phyloP scores from a whole-genome alignment of 208 protist species.

The Phytomonas sp. region DNA sequence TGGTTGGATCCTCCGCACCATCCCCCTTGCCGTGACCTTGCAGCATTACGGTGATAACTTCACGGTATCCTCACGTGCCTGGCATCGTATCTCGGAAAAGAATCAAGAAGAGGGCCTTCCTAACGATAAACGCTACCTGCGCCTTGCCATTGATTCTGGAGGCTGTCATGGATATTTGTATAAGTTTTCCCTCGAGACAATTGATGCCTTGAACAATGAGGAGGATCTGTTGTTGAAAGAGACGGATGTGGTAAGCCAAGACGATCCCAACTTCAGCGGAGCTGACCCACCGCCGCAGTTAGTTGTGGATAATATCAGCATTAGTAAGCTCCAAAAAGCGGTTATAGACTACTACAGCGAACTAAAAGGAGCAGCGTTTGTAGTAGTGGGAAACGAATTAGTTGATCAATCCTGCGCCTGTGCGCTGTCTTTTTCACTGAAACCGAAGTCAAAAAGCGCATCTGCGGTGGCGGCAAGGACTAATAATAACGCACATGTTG shows the following conservation, averaged over 20 bases:
- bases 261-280: slow-evolving; percentile 17
- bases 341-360: slow-evolving; percentile 84
- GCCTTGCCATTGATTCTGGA: slow-evolving; percentile 78
- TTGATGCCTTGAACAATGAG: slow-evolving; percentile 28
- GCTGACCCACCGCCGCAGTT: slow-evolving; percentile 35
- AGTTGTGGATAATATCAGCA: slow-evolving; percentile 67
- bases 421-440: slow-evolving; percentile 85
- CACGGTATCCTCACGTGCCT: slow-evolving; percentile 51
- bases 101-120: slow-evolving; percentile 68
- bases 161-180: slow-evolving; percentile 87
- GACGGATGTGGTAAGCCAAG: slow-evolving; percentile 28
- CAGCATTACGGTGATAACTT: slow-evolving; percentile 68
- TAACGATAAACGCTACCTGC: slow-evolving; percentile 66
- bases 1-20: slow-evolving; percentile 7
- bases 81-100: slow-evolving; percentile 63
- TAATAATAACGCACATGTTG: background rate
- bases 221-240: slow-evolving; percentile 64
- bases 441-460: slow-evolving; percentile 25
- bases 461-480: background rate
- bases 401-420: slow-evolving; percentile 85
- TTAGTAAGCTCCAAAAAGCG: slow-evolving; percentile 60
- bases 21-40: slow-evolving; percentile 6
- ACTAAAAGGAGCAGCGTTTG: slow-evolving; percentile 83
- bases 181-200: slow-evolving; percentile 77
- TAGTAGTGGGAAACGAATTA: slow-evolving; percentile 84